A percentile compares a stretch with the other conserved stretches of the same genome.
Conservation (phyloP, 495 filamentous ascomycete genomes). For the Aspergillus hancockii region DNA sequence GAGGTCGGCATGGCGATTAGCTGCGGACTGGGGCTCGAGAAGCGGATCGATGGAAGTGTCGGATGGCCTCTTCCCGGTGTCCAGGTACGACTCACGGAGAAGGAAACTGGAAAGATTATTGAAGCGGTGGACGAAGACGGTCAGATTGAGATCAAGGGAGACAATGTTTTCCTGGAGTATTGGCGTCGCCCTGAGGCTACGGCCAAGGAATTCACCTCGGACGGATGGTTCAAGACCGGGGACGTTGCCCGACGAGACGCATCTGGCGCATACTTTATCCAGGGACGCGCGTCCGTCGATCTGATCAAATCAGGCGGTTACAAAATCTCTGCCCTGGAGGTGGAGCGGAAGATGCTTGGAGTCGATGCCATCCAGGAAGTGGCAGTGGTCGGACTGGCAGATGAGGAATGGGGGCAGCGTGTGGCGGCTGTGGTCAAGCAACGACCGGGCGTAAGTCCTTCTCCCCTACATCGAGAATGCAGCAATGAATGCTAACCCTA, state of each 20-base stretch:
- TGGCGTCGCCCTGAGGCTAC: conserved; percentile 47
- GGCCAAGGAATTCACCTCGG: conserved; percentile 41
- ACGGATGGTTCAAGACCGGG: conserved; percentile 53
- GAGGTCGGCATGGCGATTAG: conserved; percentile 51
- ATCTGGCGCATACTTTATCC: conserved; percentile 45
- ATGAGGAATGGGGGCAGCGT: conserved; percentile 49
- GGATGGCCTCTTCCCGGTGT: conserved; percentile 49
- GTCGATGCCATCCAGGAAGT: conserved; percentile 41
- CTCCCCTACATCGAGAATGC: not conserved
- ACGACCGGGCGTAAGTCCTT: conserved; percentile 37
- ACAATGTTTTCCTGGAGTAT: conserved; percentile 48
- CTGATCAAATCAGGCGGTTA: conserved; percentile 51
- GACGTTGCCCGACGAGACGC: conserved; percentile 42
- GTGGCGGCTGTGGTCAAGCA: conserved; percentile 46
- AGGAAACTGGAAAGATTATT: conserved; percentile 38
- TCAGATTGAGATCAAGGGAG: conserved; percentile 48
- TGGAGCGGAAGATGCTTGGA: conserved; percentile 45
- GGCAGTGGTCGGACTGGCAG: conserved; percentile 43
- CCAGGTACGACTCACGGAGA: conserved; percentile 42
- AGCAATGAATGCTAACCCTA: conserved; percentile 14
- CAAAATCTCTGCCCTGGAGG: conserved; percentile 48
- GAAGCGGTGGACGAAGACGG: conserved; percentile 39
- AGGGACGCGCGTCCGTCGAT: conserved; percentile 48
- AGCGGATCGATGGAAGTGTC: conserved; percentile 46
- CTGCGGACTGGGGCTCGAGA: conserved; percentile 38